A percentile compares a stretch with the other conserved stretches of the same genome.
Conservation (phyloP, 2,329 filamentous ascomycete species). For the Trichoderma koningiopsis region DNA sequence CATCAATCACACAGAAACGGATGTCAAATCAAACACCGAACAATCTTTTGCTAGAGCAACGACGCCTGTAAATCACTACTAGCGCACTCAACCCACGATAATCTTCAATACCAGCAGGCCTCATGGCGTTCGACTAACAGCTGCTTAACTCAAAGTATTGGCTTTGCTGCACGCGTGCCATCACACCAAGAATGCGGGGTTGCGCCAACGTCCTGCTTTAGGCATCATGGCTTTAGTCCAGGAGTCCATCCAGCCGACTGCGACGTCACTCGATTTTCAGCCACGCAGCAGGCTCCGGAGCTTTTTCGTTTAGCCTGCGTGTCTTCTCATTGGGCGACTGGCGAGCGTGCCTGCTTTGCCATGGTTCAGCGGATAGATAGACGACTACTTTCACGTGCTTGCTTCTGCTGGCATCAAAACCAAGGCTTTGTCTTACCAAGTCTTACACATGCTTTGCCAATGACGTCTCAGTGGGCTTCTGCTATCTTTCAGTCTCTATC, state of each 20-base stretch:
- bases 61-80: background rate
- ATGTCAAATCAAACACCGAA: background rate
- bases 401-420: background rate
- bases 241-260: constrained; percentile 21
- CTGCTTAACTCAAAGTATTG: background rate
- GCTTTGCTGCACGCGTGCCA: background rate
- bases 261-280: constrained; percentile 25
- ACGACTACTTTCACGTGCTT: background rate
- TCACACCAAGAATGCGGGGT: constrained; percentile 23
- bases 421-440: background rate
- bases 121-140: constrained; percentile 4
- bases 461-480: constrained; percentile 9
- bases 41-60: background rate
- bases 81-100: background rate
- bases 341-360: background rate
- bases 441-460: constrained; percentile 12
- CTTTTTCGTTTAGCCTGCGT: constrained; percentile 12
- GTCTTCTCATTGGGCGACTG: background rate
- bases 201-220: constrained; percentile 17
- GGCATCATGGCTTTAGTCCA: background rate
- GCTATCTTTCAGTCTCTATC: constrained; percentile 1
- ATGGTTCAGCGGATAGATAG: background rate
- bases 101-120: background rate
- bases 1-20: background rate
- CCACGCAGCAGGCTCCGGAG: constrained; percentile 15